Base-by-base conservation (phyloP, 1,284 basidiomycete genomes). In the Cystobasidium slooffiae region DNA sequence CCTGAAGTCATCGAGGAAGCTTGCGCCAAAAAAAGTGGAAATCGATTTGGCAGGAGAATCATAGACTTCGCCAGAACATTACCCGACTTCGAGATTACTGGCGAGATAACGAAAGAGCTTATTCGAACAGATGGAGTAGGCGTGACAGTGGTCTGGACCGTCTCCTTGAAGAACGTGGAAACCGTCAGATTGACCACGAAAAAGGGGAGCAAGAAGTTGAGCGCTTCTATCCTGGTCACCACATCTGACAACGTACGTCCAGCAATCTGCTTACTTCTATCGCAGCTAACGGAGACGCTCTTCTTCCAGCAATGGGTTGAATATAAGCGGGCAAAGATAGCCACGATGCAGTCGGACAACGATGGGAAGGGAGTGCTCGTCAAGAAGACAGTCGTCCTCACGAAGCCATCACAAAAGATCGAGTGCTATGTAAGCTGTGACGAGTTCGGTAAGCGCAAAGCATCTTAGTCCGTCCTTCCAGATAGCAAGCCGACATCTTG, bases 331-430 rank as follows among this genome's bases (percentile, higher is more conserved):
- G 52, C 59, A n/a, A 55, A 58, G 43, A 49, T 63, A 10, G 46
- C 56, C n/a, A 68, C 55, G 31, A 61, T 79, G 1, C 62, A 66
- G 3, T 46, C 37, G 3, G 62, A 47, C 7, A 49, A 77, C 12
- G 78, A 79, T n/a, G 47, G 49, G 0, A 20, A 14, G 12, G 64
- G 64, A n/a, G 8, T 53, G 5, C 55, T 41, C 62, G 73, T 75
- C 22, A 80, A 79, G 59, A 73, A 73, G 37, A 74, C 75, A 1
- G 78, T 80, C 39, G 46, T 75, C 1, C 78, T 83, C 16, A 72
- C 75, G 39, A 79, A 80, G 68, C 80, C 80, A 0, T 78, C 76
- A 7, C 79, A 79, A 58, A 79, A 78, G 5, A 64, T 83, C 51
- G 22, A 79, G 12, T 76, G 76, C 56, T 74, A 73, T 43, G 72